A percentile compares a stretch with the other conserved stretches of the same genome.
These are phyloP conservation scores for Sphaerulina vaccinii DNA, from an alignment of 2,329 filamentous ascomycete species.

Conservation along the genomic window DNA sequence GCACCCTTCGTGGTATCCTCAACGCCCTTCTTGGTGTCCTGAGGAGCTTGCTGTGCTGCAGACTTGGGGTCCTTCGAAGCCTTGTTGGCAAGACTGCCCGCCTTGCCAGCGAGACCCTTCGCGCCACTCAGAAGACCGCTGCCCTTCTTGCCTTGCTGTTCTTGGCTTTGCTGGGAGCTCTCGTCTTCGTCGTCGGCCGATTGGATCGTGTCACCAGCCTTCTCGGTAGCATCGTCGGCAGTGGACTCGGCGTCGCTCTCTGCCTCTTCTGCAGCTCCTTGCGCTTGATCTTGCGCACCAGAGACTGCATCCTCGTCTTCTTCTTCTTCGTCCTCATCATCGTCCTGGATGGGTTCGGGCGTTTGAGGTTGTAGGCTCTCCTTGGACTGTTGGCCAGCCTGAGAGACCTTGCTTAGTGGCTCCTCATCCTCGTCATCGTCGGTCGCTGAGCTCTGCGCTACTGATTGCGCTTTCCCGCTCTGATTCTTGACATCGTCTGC, in stretches of 20 bases:
- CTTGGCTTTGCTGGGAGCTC: conserved; percentile 27
- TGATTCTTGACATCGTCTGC: conserved; percentile 40
- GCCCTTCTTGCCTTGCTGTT: conserved; percentile 28
- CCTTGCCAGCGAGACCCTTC: conserved; percentile 49
- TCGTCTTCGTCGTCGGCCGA: conserved; percentile 36
- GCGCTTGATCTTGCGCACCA: conserved; percentile 42
- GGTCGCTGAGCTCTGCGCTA: conserved; percentile 36
- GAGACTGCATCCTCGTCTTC: conserved; percentile 36
- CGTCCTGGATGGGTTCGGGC: conserved; percentile 48
- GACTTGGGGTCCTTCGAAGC: conserved; percentile 41
- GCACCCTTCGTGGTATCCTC: conserved; percentile 38
- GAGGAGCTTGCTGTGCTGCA: conserved; percentile 25
- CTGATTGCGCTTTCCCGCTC: conserved; percentile 36
- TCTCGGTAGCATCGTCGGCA: conserved; percentile 46
- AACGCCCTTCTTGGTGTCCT: conserved; percentile 37
- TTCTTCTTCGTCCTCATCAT: conserved; percentile 39
- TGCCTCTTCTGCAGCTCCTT: conserved; percentile 46
- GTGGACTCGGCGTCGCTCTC: conserved; percentile 36
- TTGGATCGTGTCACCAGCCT: conserved; percentile 40
- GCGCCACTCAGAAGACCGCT: conserved; percentile 45
- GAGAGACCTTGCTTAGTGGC: conserved; percentile 48
- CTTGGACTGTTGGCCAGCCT: conserved; percentile 46
- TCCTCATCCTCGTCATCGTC: conserved; percentile 39
- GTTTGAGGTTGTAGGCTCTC: conserved; percentile 47
- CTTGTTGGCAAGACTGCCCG: conserved; percentile 48